Percentiles rank a stretch among this genome's conserved stretches.
Evolutionary conservation across 2,329 filamentous ascomycete species (phyloP).

Genomic region (Emmonsia crescens): DNA sequence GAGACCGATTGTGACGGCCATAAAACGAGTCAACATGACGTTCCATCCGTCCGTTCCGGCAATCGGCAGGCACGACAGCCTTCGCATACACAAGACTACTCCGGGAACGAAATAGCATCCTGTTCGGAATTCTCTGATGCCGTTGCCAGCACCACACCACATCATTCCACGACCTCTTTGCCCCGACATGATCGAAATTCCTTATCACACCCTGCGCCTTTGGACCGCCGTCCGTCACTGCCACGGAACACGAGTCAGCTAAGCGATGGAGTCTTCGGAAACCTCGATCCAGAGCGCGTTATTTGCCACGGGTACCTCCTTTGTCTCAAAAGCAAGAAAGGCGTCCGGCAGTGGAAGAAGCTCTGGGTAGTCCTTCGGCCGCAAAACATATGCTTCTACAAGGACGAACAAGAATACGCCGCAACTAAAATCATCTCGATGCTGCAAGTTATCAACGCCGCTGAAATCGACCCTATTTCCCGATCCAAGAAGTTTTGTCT

Average conservation of each 20-base stretch:
- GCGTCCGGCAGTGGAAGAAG: conserved; percentile 87
- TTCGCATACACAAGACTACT: conserved; percentile 43
- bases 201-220: conserved; percentile 11
- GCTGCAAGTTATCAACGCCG: conserved; percentile 70
- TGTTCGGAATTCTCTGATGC: conserved; percentile 78
- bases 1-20: conserved; percentile 30
- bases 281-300: conserved; percentile 72
- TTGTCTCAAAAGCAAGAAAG: conserved; percentile 65
- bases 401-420: conserved; percentile 81
- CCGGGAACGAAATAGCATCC: conserved; percentile 58
- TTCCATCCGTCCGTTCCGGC: background rate
- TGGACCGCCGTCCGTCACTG: conserved; percentile 23
- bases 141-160: conserved; percentile 17
- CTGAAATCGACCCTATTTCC: conserved; percentile 82
- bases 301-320: conserved; percentile 88
- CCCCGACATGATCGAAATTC: conserved; percentile 11
- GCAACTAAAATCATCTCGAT: conserved; percentile 74
- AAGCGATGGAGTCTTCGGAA: conserved; percentile 41
- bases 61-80: background rate
- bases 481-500: conserved; percentile 77
- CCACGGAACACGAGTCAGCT: conserved; percentile 52
- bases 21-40: background rate
- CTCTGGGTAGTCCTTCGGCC: conserved; percentile 86
- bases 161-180: conserved; percentile 22
- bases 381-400: conserved; percentile 79